phyloP scores from a whole-genome alignment of 108 stramenopile species.

The Asterionellopsis glacialis region DNA sequence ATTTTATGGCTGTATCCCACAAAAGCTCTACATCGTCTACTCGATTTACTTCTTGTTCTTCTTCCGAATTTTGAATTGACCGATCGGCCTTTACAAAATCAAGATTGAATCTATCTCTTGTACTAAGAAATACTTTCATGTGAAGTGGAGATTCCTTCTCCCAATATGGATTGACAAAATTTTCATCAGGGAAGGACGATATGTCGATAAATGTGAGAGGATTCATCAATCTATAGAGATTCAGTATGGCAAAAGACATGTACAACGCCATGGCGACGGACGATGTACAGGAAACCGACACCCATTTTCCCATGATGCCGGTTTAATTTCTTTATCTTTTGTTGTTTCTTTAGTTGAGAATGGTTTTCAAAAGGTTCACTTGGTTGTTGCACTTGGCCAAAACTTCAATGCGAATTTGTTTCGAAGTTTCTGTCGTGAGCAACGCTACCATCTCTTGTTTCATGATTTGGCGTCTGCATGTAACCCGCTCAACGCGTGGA shows the following conservation, averaged over 20 bases:
- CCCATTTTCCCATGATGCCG: not conserved
- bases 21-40: conserved; percentile 24
- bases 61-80: conserved; percentile 11
- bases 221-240: conserved; percentile 53
- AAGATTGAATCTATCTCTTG: conserved; percentile 30
- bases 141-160: conserved; percentile 31
- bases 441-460: no score
- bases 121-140: conserved; percentile 63
- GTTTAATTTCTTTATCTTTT: not conserved
- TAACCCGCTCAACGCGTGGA: no score
- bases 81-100: conserved; percentile 42
- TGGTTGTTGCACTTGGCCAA: no score
- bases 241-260: conserved; percentile 30
- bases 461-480: no score
- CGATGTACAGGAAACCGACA: conserved; percentile 33
- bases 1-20: conserved; percentile 42
- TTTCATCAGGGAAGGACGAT: conserved; percentile 19
- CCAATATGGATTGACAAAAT: conserved; percentile 31
- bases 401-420: no score
- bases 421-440: no score
- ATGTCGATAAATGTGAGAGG: conserved; percentile 36
- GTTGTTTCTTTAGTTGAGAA: not conserved
- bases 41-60: conserved; percentile 7
- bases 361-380: no score
- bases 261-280: conserved; percentile 45